These are phyloP conservation scores for Cephalotrichum gorgonifer DNA, from an alignment of 2,329 filamentous ascomycete species.

Conservation along the genomic window DNA sequence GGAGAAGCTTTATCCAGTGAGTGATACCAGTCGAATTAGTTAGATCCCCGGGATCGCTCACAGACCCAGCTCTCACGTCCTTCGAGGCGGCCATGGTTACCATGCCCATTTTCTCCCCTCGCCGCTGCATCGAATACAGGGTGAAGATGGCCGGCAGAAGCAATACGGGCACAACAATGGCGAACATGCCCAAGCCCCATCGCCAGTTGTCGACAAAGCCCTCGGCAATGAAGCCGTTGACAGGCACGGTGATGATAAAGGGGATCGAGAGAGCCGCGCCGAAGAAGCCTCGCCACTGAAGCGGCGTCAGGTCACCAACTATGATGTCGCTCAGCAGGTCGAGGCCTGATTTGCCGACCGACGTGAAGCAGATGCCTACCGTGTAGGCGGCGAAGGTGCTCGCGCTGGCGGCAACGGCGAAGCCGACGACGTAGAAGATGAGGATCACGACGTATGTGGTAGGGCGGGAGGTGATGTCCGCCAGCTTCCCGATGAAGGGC, in stretches of 20 bases:
- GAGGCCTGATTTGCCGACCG: constrained; percentile 41
- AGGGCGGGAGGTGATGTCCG: constrained; percentile 37
- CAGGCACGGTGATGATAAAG: constrained; percentile 31
- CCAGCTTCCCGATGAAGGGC: constrained; percentile 34
- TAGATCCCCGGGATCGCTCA: constrained; percentile 22
- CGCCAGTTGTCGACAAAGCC: constrained; percentile 28
- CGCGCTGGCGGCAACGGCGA: constrained; percentile 54
- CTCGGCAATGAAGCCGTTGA: constrained; percentile 28
- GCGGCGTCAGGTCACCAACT: constrained; percentile 29
- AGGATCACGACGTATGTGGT: constrained; percentile 33
- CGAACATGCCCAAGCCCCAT: constrained; percentile 50
- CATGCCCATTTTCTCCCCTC: constrained; percentile 36
- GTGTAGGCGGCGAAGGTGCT: constrained; percentile 47
- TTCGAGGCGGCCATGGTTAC: constrained; percentile 28
- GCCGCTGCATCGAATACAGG: constrained; percentile 35
- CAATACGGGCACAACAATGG: constrained; percentile 36
- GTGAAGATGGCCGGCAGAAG: background rate
- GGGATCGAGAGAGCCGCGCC: constrained; percentile 31
- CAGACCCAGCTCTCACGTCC: constrained; percentile 14
- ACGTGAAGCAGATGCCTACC: constrained; percentile 54
- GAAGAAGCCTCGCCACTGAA: constrained; percentile 31
- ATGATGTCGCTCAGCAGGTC: constrained; percentile 29
- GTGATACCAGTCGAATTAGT: constrained; percentile 41
- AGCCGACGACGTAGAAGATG: constrained; percentile 36
- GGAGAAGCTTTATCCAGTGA: constrained; percentile 25